phyloP scores from a whole-genome alignment of 1,284 basidiomycete species.

The Ceraceosorus bombacis region DNA sequence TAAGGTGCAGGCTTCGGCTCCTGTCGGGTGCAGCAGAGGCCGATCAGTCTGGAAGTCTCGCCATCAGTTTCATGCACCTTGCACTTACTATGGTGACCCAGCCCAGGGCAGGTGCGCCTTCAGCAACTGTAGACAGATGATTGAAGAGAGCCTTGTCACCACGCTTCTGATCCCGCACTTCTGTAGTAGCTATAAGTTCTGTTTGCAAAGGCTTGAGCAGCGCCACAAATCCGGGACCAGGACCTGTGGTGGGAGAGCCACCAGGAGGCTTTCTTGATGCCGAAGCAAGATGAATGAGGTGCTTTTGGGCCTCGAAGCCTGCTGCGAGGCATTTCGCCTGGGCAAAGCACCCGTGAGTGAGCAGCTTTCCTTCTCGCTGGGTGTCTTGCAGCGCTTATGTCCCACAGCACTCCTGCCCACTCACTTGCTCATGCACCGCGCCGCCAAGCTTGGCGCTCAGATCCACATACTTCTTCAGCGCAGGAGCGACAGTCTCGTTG shows the following conservation, averaged over 20 bases:
- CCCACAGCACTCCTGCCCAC: constrained; percentile 1
- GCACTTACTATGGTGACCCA: constrained; percentile 65
- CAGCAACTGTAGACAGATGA: constrained; percentile 72
- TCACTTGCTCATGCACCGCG: constrained; percentile 54
- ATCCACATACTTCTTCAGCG: constrained; percentile 65
- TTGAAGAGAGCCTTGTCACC: constrained; percentile 74
- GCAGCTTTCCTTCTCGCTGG: neutral
- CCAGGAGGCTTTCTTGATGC: constrained; percentile 61
- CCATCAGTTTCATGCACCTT: neutral
- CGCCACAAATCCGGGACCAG: constrained; percentile 57
- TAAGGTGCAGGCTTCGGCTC: constrained; percentile 73
- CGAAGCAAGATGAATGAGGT: constrained; percentile 63
- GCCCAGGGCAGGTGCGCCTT: constrained; percentile 76
- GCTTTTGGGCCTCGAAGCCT: constrained; percentile 64
- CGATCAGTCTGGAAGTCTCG: neutral
- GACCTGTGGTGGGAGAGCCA: constrained; percentile 56
- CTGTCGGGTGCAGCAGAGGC: neutral
- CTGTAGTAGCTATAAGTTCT: constrained; percentile 67
- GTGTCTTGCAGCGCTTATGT: neutral
- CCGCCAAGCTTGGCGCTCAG: constrained; percentile 69
- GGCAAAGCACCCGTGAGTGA: neutral
- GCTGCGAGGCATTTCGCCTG: constrained; percentile 63
- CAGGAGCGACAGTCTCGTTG: constrained; percentile 65
- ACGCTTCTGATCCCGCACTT: constrained; percentile 73
- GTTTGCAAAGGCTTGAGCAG: constrained; percentile 67